Evolutionary conservation across 2,329 filamentous ascomycete species (phyloP), one percentile per base, ranked within the genome.

Genomic region (Didymella segeticola): DNA sequence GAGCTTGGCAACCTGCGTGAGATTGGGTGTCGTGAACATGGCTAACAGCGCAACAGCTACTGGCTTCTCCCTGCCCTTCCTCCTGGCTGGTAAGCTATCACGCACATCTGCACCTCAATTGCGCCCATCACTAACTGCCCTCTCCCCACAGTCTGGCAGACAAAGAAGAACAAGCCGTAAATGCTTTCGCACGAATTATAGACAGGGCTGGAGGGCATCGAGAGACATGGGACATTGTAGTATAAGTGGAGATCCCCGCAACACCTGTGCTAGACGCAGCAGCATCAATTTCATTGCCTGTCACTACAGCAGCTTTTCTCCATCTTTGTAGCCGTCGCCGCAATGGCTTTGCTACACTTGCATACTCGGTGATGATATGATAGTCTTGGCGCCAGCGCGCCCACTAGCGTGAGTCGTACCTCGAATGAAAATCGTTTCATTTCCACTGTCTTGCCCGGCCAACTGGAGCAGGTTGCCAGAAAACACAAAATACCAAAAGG

Each of bases 1-100:
- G 74, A 67, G 70, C 58, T 62, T 59, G 82, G 78, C 26, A 36
- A n/a, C n/a, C n/a, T 45, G 19, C 31, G 37, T 27, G 29, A 42
- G 47, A 53, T 57, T 19, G 20, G 45, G 23, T 29, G 46, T 34
- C 43, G 29, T 23, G 47, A 29, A 29, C 47, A 50, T 11, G 37
- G 67, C 79, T 83, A 69, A 83, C 70, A 49, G 25, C n/a, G n/a
- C 14, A 30, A 48, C 60, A 87, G 85, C 77, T 64, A 76, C 78
- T 63, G 85, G 84, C 65, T 88, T 87, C 76, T 74, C 75, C 59
- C 66, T 80, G 60, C 85, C 85, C 48, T 87, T 88, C 76, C 81
- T 75, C 73, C 81, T 87, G 77, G 85, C 85, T 70, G 82, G 86
- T 88, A 82, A 80, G 83, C 62, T 41, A 29, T 31, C 20, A 3